phyloP scores from a whole-genome alignment of 768 basidiomycete species.

The Termitomyces sp. region DNA sequence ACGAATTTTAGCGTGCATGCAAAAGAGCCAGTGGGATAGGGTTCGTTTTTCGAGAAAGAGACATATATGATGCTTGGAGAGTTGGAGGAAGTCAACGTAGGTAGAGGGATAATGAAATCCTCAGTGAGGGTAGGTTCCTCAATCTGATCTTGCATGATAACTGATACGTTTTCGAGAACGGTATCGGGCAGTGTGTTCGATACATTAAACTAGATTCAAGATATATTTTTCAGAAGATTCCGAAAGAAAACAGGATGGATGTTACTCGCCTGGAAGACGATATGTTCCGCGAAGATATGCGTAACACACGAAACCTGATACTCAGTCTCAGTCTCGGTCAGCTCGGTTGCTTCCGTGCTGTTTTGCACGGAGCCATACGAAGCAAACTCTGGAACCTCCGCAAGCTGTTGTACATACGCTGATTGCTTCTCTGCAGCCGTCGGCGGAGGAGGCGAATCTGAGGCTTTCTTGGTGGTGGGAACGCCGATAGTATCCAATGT shows the following conservation, averaged over 20 bases:
- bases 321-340: slow-evolving; percentile 97
- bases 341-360: slow-evolving; percentile 78
- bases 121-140: slow-evolving; percentile 77
- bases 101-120: slow-evolving; percentile 90
- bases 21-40: slow-evolving; percentile 84
- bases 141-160: slow-evolving; percentile 83
- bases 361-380: slow-evolving; percentile 84
- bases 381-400: slow-evolving; percentile 82
- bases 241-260: neutral
- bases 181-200: slow-evolving; percentile 96
- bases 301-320: slow-evolving; percentile 97
- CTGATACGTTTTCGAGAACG: slow-evolving; percentile 89
- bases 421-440: slow-evolving; percentile 87
- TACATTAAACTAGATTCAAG: slow-evolving; percentile 77
- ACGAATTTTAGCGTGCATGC: slow-evolving; percentile 89
- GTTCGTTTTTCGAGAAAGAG: slow-evolving; percentile 82
- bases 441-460: slow-evolving; percentile 67
- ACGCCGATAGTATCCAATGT: slow-evolving; percentile 82
- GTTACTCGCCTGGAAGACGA: slow-evolving; percentile 88
- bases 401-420: slow-evolving; percentile 80
- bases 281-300: slow-evolving; percentile 91
- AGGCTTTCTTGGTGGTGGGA: slow-evolving; percentile 55
- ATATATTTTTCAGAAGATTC: neutral
- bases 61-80: slow-evolving; percentile 91
- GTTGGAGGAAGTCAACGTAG: slow-evolving; percentile 60